These are phyloP conservation scores for Pinus tabuliformis DNA, from an alignment of 75 land plant genomes.

Conservation along the genomic window DNA sequence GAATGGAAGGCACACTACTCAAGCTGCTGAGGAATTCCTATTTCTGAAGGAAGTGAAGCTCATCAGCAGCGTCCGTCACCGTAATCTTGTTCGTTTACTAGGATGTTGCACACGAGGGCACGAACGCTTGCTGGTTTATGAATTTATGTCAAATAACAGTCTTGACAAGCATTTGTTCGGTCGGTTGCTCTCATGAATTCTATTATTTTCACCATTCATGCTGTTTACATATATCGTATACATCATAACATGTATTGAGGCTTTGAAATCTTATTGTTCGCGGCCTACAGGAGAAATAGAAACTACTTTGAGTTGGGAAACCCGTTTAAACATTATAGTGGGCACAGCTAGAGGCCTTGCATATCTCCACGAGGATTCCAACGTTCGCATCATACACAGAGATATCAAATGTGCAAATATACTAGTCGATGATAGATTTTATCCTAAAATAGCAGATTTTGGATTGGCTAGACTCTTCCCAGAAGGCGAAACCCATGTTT, in stretches of 20 bases:
- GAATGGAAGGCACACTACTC: neutral
- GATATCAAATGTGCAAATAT: conserved; percentile 11
- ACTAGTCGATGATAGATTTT: neutral
- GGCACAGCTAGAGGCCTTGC: conserved; percentile 11
- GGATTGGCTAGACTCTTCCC: conserved; percentile 12
- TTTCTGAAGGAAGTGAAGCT: conserved; percentile 19
- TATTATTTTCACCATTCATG: no score
- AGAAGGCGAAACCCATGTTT: conserved; percentile 7
- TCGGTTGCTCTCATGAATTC: neutral
- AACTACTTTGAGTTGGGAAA: neutral
- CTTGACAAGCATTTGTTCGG: conserved; percentile 13
- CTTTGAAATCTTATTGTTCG: no score
- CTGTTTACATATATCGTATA: no score
- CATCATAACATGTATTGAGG: no score
- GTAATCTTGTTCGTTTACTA: conserved; percentile 14
- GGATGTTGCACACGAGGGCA: conserved; percentile 13
- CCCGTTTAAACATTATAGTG: conserved; percentile 2
- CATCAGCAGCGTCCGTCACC: conserved; percentile 17
- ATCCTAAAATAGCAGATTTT: conserved; percentile 14
- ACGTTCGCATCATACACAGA: conserved; percentile 1
- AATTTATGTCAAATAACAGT: conserved; percentile 13
- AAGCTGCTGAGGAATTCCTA: neutral
- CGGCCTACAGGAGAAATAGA: no score
- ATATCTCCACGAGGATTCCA: conserved; percentile 8
- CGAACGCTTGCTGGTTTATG: conserved; percentile 18